Evolutionary conservation across 2,329 filamentous ascomycete genomes (phyloP), one percentile per base, ranked within the genome.

Genomic region (Apiospora arundinis): DNA sequence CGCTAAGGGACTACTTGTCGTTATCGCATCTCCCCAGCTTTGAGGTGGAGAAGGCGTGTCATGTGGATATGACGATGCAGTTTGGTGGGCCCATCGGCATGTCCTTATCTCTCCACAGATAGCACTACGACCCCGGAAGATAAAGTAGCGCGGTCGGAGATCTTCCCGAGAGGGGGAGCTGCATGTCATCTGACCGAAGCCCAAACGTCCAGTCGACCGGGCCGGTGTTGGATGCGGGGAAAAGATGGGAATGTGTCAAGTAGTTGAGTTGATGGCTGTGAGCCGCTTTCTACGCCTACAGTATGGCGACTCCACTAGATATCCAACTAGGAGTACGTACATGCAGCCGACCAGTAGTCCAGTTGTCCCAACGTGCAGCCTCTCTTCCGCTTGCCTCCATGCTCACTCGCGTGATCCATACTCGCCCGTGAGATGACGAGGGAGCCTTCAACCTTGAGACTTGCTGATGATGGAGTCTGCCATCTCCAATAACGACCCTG

Each of bases 401-500:
- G 32, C 32, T 32, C 32, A 3, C 32, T 32, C 32, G 32, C 32
- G 3, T 32, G 32, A 32, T 6, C 32, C 32, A 32, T 32, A 32
- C 32, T 6, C 32, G 32, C 32, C 32, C 32, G 32, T 32, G 32
- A 32, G 32, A 32, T 32, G 32, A 32, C 32, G 6, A 4, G 32
- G 6, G 32, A 32, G 3, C 32, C 6, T 49, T 49, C n/a, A 52
- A 28, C 23, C 11, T 4, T 52, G 23, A n/a, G 46, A 42, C 11
- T 68, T 68, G 44, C 46, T 48, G 7, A 68, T 52, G 67, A 68
- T 68, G 25, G 67, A 11, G 42, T 83, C 80, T 0, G 87, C 87
- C 85, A 89, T 85, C 16, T 83, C 83, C 0, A 81, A 78, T 63
- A 89, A 76, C 0, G 77, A 81, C 46, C 85, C 83, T 8, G 83